Evolutionary conservation across 2,329 filamentous ascomycete genomes (phyloP), one percentile per base, ranked within the genome.

Genomic region (Penicillium digitatum): DNA sequence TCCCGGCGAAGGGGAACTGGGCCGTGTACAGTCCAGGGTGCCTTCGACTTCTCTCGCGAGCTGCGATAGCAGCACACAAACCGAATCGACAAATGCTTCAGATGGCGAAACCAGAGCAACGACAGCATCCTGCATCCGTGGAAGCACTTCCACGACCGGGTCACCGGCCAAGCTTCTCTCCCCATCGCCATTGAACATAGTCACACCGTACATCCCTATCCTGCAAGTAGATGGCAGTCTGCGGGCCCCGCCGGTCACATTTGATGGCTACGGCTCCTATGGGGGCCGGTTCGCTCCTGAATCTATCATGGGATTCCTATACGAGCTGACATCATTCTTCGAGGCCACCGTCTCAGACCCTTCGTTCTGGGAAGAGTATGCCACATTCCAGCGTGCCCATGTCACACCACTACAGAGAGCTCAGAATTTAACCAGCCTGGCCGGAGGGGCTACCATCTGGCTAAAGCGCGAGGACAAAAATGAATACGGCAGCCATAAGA

Each of bases 231-330:
- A 65, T 57, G 61, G 62, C 16, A 57, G 47, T 26, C 54, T 64
- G 22, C 59, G 35, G 39, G 59, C 63, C 40, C 63, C 63, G 42
- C 60, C 49, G 32, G 54, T 65, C 26, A 59, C 56, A 53, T 65
- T 60, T 16, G 50, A 58, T 49, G 63, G 61, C 27, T 67, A 66
- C 50, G 66, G 65, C 31, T 38, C 54, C 14, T 68, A 62, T 32
- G 66, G 66, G 38, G 66, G 66, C 54, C 62, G 60, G 52, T 68
- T 66, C 35, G 64, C 60, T 26, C 62, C 65, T 40, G 66, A 68
- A 62, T 62, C 66, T 2, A 63, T 67, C 34, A 65, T 68, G 55
- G 60, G 58, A 18, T 62, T 66, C 48, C 56, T 68, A 7, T 54
- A 59, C 44, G 61, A 64, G 49, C 62, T 68, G 52, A 62, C 62